These are phyloP conservation scores for Omphalea diandra DNA, from an alignment of 441 rosid genomes.

Conservation along the genomic window DNA sequence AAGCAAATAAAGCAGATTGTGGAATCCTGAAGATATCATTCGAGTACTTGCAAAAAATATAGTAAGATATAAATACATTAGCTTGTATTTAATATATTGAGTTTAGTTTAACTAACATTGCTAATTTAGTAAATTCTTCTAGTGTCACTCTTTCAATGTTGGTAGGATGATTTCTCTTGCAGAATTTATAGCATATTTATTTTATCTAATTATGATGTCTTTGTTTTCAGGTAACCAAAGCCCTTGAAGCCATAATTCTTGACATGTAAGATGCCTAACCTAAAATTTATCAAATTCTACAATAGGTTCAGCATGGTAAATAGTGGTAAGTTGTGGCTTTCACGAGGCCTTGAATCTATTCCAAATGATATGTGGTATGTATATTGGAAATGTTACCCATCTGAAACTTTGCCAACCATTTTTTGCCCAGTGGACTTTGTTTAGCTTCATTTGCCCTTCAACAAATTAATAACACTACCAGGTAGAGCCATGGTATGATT, in stretches of 20 bases:
- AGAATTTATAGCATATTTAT: neutral
- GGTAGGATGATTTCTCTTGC: neutral
- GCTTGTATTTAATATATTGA: no score
- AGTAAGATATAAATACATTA: neutral
- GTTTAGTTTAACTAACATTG: no score
- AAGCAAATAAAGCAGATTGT: conserved; percentile 20
- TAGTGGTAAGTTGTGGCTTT: neutral
- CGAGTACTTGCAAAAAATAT: conserved; percentile 7
- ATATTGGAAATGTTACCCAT: neutral
- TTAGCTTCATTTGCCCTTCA: neutral
- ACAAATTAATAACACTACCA: conserved; percentile 5
- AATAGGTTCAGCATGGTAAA: neutral
- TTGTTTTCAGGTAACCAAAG: conserved; percentile 3
- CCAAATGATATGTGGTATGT: neutral
- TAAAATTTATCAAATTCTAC: conserved; percentile 4
- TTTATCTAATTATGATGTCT: no score
- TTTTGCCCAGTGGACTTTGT: neutral
- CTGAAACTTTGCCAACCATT: neutral
- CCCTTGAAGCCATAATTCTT: conserved; percentile 1
- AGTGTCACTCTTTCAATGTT: neutral
- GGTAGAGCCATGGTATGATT: neutral
- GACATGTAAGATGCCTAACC: neutral
- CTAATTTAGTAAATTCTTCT: neutral
- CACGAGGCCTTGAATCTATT: neutral
- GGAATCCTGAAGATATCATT: conserved; percentile 17